Percentiles rank a stretch among this genome's conserved stretches.
Conservation (phyloP, 148 eudicot genomes). For the Chenopodium formosanum region DNA sequence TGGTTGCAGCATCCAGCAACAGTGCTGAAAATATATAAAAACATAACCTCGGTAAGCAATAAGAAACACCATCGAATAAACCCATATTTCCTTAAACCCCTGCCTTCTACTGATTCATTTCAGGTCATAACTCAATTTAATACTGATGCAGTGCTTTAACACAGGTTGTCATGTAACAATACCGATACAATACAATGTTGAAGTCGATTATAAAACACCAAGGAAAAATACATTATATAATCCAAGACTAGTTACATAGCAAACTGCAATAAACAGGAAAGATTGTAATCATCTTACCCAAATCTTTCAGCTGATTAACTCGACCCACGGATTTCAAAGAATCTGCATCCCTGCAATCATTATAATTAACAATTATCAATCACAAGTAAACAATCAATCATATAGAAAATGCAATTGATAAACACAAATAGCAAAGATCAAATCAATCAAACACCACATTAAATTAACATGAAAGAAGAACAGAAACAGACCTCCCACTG, state of each 20-base stretch:
- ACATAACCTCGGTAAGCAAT: conserved; percentile 5
- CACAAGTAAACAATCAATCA: neutral
- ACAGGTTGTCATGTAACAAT: neutral
- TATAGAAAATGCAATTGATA: neutral
- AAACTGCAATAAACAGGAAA: too few species aligned
- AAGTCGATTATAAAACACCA: neutral
- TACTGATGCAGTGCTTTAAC: neutral
- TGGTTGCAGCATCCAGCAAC: conserved; percentile 77
- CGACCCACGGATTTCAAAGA: conserved; percentile 70
- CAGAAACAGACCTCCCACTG: conserved; percentile 61
- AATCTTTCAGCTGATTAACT: conserved; percentile 82
- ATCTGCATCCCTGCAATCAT: conserved; percentile 70
- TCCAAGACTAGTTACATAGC: too few species aligned
- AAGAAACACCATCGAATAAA: neutral
- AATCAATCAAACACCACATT: neutral
- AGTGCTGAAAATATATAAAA: conserved; percentile 49
- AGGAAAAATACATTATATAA: neutral
- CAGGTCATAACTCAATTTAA: too few species aligned
- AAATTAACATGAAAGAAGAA: neutral
- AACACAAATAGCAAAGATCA: too few species aligned
- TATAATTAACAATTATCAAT: conserved; percentile 13
- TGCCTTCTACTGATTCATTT: too few species aligned
- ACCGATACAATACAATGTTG: too few species aligned
- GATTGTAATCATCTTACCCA: conserved; percentile 41
- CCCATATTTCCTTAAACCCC: too few species aligned